Base-by-base conservation (phyloP, 305 asterid genomes). In the Caryopteris hybrid region DNA sequence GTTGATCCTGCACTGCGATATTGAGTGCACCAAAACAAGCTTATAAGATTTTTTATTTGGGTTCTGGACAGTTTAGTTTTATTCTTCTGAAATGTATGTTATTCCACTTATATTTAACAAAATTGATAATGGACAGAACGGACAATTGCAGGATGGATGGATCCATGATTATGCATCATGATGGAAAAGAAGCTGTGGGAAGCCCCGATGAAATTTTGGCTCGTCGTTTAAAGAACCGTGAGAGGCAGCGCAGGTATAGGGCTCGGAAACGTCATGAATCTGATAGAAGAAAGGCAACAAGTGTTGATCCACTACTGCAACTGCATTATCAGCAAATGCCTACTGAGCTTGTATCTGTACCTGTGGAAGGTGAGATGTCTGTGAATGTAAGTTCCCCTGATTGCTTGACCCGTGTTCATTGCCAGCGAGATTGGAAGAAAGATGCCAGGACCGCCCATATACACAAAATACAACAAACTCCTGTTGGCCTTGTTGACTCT, bases 221-320 rank as follows among this genome's bases (percentile, higher is more conserved):
- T 18, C 94, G 89, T 20, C 94, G 96, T 57, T 62, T 92, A 59
- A 92, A 92, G 78, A 92, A 88, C 66, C 83, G 96, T 48, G 97
- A 92, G 70, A 80, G 98, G 71, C 97, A 92, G 58, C 95, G 96
- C 57, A 81, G 96, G 67, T 92, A 92, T 61, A 88, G 98, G 75
- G 98, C 94, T 68, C 81, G 91, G 48, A 92, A 92, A 78, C 91
- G 97, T 31, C 88, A 80, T 22, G 85, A 85, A 78, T 84, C 88
- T 46, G 83, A 79, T 76, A 59, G 71, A 47, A 80, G 64, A 53
- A 82, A 77, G 77, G 85, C 78, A 16, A 46, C 71, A 29, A 31
- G 16, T n/a, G 61, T 72, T 31, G 66, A 71, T 71, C 86, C 67
- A 60, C 70, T 83, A 59, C 65, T 80, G 1, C 41, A 6, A 16